Conservation (phyloP, 2,329 filamentous ascomycete genomes). For the Aspergillus uvarum region DNA sequence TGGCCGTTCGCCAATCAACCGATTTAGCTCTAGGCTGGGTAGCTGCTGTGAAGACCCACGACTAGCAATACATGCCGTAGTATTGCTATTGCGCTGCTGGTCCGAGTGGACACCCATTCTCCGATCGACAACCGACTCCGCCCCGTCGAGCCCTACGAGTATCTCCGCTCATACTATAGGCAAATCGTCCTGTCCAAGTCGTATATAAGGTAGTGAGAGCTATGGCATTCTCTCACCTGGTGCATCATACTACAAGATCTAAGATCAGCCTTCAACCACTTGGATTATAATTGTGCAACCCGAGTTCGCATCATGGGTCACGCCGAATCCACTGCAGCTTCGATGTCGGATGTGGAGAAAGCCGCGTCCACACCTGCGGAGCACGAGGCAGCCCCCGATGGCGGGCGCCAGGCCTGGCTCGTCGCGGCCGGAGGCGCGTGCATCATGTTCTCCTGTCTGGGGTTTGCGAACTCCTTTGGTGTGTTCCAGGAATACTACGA, state of each 20-base stretch:
- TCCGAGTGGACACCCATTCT: conserved; percentile 25
- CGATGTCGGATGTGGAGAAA: background rate
- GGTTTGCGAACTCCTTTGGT: conserved; percentile 49
- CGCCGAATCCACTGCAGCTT: background rate
- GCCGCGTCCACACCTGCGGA: background rate
- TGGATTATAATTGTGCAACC: background rate
- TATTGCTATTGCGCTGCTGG: conserved; percentile 20
- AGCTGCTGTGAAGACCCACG: conserved; percentile 6
- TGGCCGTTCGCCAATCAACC: too few relatives aligned
- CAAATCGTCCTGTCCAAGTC: background rate
- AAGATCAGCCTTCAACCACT: background rate
- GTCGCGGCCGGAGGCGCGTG: conserved; percentile 24
- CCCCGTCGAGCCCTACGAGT: background rate
- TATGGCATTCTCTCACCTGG: background rate
- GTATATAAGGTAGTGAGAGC: background rate
- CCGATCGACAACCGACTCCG: conserved; percentile 15
- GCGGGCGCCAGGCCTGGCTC: conserved; percentile 28
- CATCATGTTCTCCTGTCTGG: conserved; percentile 43
- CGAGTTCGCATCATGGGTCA: background rate
- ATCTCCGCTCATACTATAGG: background rate
- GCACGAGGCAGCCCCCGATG: conserved; percentile 34
- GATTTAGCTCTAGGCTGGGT: too few relatives aligned
- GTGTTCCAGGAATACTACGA: conserved; percentile 51
- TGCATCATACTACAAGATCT: background rate
- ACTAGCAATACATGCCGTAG: background rate